These are phyloP conservation scores for Karstenula rhodostoma DNA, from an alignment of 2,329 filamentous ascomycete genomes.

Conservation along the genomic window DNA sequence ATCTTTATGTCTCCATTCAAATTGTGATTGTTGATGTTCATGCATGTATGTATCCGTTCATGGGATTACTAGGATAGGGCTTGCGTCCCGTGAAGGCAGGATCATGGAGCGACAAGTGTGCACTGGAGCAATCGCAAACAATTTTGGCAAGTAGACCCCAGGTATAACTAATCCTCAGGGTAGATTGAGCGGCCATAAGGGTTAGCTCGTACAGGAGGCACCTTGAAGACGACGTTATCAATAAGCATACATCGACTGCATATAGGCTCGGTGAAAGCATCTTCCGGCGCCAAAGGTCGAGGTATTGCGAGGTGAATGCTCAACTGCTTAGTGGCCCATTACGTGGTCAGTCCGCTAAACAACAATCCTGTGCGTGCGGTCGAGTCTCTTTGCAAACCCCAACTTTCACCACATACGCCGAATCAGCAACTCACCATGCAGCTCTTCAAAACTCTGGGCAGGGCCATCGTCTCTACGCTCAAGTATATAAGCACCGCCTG, in stretches of 20 bases:
- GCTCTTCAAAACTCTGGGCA: slow-evolving; percentile 1
- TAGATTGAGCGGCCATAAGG: not conserved
- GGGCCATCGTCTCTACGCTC: not conserved
- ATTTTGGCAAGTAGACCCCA: not conserved
- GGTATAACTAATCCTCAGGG: not conserved
- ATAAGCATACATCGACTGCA: not conserved
- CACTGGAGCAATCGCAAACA: not conserved
- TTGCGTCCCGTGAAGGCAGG: not conserved
- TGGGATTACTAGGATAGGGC: not conserved
- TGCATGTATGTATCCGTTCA: not conserved
- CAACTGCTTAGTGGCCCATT: not conserved
- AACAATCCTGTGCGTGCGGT: not conserved
- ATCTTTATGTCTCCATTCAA: not conserved
- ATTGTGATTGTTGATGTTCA: not conserved
- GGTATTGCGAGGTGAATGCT: not conserved
- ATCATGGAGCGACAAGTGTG: not conserved
- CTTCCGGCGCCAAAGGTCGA: not conserved
- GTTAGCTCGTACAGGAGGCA: not conserved
- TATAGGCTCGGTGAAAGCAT: not conserved
- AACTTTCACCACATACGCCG: not conserved
- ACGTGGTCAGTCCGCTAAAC: not conserved
- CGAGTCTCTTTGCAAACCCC: not conserved
- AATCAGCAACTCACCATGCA: not conserved
- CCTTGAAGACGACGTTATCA: not conserved
- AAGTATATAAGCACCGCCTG: not conserved